phyloP scores from a whole-genome alignment of 2,329 filamentous ascomycete genomes.

The Fusarium albosuccineum region DNA sequence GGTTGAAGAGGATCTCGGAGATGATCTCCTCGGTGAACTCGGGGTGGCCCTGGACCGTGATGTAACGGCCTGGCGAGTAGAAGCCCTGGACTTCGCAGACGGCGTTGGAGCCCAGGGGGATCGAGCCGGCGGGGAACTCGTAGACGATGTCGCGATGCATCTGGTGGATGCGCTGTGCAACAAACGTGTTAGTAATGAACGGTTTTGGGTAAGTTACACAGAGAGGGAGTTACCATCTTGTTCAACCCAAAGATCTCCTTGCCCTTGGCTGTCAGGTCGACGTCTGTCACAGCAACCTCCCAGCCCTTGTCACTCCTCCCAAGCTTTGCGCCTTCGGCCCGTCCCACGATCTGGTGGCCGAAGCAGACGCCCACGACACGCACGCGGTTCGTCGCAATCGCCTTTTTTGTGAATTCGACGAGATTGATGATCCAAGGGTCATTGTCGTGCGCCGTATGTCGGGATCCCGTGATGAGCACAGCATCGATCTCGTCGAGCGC shows the following conservation, averaged over 20 bases:
- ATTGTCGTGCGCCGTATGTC: conserved; percentile 62
- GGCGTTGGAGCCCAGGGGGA: conserved; percentile 57
- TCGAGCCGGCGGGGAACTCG: conserved; percentile 54
- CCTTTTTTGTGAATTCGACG: conserved; percentile 54
- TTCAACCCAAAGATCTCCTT: conserved; percentile 55
- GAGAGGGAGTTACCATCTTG: conserved; percentile 60
- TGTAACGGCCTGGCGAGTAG: conserved; percentile 54
- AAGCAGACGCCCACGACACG: conserved; percentile 68
- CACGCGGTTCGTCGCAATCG: conserved; percentile 64
- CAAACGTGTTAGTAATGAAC: conserved; percentile 58
- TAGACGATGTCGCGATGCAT: conserved; percentile 63
- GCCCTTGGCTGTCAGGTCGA: conserved; percentile 56
- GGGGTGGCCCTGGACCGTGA: conserved; percentile 63
- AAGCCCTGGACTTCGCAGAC: conserved; percentile 59
- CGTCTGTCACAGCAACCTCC: conserved; percentile 60
- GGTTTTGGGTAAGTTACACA: conserved; percentile 63
- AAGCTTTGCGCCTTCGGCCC: conserved; percentile 56
- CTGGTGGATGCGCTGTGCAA: conserved; percentile 56
- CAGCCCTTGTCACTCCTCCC: conserved; percentile 57
- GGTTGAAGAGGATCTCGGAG: conserved; percentile 56
- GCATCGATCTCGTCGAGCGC: conserved; percentile 81
- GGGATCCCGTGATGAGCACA: conserved; percentile 83
- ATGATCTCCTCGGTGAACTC: conserved; percentile 59
- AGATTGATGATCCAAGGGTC: conserved; percentile 60
- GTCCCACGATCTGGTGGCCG: conserved; percentile 62